Evolutionary conservation across 805 yeast genomes (phyloP), one percentile per base, ranked within the genome.

Genomic region (Saturnispora mendoncae): DNA sequence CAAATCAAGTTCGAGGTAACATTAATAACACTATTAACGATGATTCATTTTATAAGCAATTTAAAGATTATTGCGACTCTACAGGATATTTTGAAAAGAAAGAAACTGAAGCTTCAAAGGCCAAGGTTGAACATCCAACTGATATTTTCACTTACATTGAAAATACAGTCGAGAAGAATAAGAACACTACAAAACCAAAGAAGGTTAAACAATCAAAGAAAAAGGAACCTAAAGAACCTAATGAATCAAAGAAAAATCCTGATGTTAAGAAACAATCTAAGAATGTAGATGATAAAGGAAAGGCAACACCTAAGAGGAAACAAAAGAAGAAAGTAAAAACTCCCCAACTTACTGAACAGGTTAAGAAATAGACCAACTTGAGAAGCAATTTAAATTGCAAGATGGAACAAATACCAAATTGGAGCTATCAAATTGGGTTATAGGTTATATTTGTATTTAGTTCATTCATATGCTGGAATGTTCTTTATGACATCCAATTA

Each of bases 21-120:
- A 9, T 7, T 5, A 46, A 45, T 33, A 42, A 43, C n/a, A 27
- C 46, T 17, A 48, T 46, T 14, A 32, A 26, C 9, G 39, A 39
- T n/a, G 36, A 41, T 26, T 33, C 41, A 8, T 31, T 44, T n/a
- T 50, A 35, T 42, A 41, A 46, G 39, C 34, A 36, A 36, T 51
- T 49, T 21, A 27, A 21, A 28, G 35, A 40, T 27, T 34, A 25
- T 34, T 34, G 35, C 15, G 10, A 27, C n/a, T 7, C 13, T 5
- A 14, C 26, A 12, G 43, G 39, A n/a, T 10, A 28, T 7, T 34
- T 34, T 9, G 14, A 12, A 15, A 29, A 13, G 6, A 17, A 27
- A 25, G 25, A 33, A 8, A 27, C 17, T 23, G 19, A n/a, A n/a
- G n/a, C n/a, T n/a, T n/a, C n/a, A n/a, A n/a, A n/a, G n/a, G n/a